These are phyloP conservation scores for Endocalyx cinctus DNA, from an alignment of 2,329 filamentous ascomycete genomes.

Conservation along the genomic window DNA sequence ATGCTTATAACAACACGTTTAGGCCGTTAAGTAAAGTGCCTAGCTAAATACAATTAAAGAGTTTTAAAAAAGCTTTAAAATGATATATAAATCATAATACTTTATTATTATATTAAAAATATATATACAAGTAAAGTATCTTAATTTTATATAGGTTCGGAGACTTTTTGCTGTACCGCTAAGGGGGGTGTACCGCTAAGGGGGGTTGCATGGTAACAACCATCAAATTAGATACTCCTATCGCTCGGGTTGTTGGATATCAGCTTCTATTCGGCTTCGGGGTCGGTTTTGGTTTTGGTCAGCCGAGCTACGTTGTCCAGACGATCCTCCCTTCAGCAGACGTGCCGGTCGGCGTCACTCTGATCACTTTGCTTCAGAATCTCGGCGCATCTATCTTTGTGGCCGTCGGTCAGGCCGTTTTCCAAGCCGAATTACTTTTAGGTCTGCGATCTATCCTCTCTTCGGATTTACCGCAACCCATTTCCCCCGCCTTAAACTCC, in stretches of 20 bases:
- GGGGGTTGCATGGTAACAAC: slow-evolving; percentile 13
- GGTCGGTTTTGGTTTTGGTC: slow-evolving; percentile 13
- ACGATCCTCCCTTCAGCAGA: slow-evolving; percentile 10
- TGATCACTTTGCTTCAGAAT: slow-evolving; percentile 13
- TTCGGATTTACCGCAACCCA: background rate
- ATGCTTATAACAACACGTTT: too few relatives aligned
- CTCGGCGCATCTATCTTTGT: slow-evolving; percentile 16
- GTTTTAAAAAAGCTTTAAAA: too few relatives aligned
- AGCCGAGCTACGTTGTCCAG: slow-evolving; percentile 16
- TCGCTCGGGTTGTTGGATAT: slow-evolving; percentile 9
- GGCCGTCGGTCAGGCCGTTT: slow-evolving; percentile 11
- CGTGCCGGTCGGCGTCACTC: slow-evolving; percentile 11
- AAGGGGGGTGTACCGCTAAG: too few relatives aligned
- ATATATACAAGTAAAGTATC: too few relatives aligned
- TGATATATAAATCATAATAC: too few relatives aligned
- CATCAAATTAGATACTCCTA: slow-evolving; percentile 5
- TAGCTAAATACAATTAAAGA: too few relatives aligned
- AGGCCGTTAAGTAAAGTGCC: too few relatives aligned
- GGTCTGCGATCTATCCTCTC: background rate
- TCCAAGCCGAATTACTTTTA: slow-evolving; percentile 9
- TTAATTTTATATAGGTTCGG: too few relatives aligned
- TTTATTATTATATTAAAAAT: too few relatives aligned
- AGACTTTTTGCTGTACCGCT: too few relatives aligned
- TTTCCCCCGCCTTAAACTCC: background rate
- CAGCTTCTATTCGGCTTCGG: slow-evolving; percentile 14